Percentiles rank a stretch among this genome's conserved stretches.
Conservation (phyloP, 2,329 filamentous ascomycete genomes). For the Calonectria ilicicola region DNA sequence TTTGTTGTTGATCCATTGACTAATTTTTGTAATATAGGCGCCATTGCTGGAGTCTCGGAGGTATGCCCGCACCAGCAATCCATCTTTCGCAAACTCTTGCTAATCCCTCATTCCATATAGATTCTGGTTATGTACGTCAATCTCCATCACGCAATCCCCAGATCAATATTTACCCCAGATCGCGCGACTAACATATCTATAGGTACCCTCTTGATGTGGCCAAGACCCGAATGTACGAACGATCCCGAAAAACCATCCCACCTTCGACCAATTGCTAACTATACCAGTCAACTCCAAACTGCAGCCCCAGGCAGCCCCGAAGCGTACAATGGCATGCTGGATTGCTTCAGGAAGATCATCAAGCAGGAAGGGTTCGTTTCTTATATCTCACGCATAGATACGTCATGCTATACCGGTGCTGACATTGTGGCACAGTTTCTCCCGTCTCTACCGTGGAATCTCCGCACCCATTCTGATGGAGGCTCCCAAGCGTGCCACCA, state of each 20-base stretch:
- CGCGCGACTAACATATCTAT: conserved; percentile 31
- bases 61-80: conserved; percentile 61
- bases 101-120: conserved; percentile 57
- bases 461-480: conserved; percentile 97
- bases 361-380: conserved; percentile 86
- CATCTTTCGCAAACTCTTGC: conserved; percentile 32
- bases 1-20: conserved; percentile 28
- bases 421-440: conserved; percentile 72
- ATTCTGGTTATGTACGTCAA: conserved; percentile 84
- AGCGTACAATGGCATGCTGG: conserved; percentile 95
- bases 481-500: conserved; percentile 92
- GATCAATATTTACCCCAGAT: neutral
- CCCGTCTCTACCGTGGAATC: conserved; percentile 95
- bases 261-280: conserved; percentile 34
- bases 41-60: conserved; percentile 97
- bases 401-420: conserved; percentile 29
- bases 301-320: conserved; percentile 80
- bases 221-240: conserved; percentile 92
- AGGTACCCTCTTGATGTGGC: conserved; percentile 99
- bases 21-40: conserved; percentile 65
- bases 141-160: conserved; percentile 26
- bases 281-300: conserved; percentile 84
- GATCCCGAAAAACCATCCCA: conserved; percentile 33
- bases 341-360: conserved; percentile 98
- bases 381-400: conserved; percentile 16